These are phyloP conservation scores for Alloascoidea africana DNA, from an alignment of 805 yeast species.

Conservation along the genomic window DNA sequence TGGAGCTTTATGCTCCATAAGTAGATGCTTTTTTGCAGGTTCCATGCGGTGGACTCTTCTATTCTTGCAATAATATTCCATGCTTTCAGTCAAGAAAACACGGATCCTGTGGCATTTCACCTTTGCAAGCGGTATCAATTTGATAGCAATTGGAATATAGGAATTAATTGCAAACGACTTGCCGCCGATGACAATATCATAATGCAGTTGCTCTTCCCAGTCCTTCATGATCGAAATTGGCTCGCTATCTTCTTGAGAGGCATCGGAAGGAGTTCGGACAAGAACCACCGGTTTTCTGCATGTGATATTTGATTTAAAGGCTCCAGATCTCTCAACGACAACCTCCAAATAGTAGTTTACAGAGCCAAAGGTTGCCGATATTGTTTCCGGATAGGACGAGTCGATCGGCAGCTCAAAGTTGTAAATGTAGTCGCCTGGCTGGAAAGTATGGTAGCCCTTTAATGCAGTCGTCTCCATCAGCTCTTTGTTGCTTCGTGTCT, in stretches of 20 bases:
- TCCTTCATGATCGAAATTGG: slow-evolving; percentile 83
- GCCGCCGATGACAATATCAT: slow-evolving; percentile 84
- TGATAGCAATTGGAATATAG: slow-evolving; percentile 69
- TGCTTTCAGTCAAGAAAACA: slow-evolving; percentile 72
- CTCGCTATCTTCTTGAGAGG: slow-evolving; percentile 76
- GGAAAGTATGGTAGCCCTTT: slow-evolving; percentile 34
- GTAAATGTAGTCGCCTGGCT: slow-evolving; percentile 85
- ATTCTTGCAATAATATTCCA: slow-evolving; percentile 78
- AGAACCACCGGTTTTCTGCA: slow-evolving; percentile 52
- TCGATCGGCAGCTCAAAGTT: slow-evolving; percentile 84
- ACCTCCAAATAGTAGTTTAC: slow-evolving; percentile 63
- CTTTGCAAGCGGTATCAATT: slow-evolving; percentile 77
- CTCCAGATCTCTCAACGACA: slow-evolving; percentile 58
- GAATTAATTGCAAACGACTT: slow-evolving; percentile 79
- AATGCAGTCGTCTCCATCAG: slow-evolving; percentile 1
- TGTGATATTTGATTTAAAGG: slow-evolving; percentile 64
- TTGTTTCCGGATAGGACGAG: slow-evolving; percentile 68
- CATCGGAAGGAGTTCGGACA: slow-evolving; percentile 64
- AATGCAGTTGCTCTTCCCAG: slow-evolving; percentile 87
- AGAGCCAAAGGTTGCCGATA: slow-evolving; percentile 65
- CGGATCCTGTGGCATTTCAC: slow-evolving; percentile 77
- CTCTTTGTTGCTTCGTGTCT: neutral
- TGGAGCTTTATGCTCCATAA: slow-evolving; percentile 66
- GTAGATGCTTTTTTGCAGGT: slow-evolving; percentile 66
- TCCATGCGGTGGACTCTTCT: slow-evolving; percentile 86